Evolutionary conservation across 257 asterid species (phyloP).

Genomic region (Solanum sitiens): DNA sequence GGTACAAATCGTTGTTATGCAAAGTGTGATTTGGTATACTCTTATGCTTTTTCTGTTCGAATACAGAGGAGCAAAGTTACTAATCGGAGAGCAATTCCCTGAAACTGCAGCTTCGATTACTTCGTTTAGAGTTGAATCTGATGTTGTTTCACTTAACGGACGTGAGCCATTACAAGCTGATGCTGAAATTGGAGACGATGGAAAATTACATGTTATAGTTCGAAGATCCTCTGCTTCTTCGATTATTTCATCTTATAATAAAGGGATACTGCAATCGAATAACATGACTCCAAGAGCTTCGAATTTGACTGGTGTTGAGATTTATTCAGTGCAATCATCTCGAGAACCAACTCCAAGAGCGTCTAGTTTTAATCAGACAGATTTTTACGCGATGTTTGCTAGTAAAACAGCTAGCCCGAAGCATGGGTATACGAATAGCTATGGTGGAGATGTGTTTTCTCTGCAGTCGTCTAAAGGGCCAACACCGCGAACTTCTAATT

Average conservation of each 20-base stretch:
- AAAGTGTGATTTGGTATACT: slow-evolving; percentile 81
- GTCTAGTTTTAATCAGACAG: slow-evolving; percentile 75
- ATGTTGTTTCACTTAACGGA: slow-evolving; percentile 75
- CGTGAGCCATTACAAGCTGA: slow-evolving; percentile 77
- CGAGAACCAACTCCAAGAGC: slow-evolving; percentile 84
- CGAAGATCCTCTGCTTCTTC: slow-evolving; percentile 54
- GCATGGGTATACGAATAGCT: slow-evolving; percentile 58
- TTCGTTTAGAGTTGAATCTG: slow-evolving; percentile 72
- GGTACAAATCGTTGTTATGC: slow-evolving; percentile 94
- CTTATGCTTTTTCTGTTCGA: slow-evolving; percentile 78
- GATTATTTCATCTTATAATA: slow-evolving; percentile 36
- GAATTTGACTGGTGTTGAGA: slow-evolving; percentile 78
- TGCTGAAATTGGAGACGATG: slow-evolving; percentile 83
- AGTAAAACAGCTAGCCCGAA: slow-evolving; percentile 76
- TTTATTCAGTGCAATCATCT: slow-evolving; percentile 79
- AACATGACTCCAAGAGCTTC: slow-evolving; percentile 75
- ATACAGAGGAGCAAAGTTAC: slow-evolving; percentile 64
- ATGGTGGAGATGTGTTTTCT: slow-evolving; percentile 53
- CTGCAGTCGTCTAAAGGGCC: slow-evolving; percentile 73
- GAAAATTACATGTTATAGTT: slow-evolving; percentile 77
- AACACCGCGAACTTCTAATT: slow-evolving; percentile 77
- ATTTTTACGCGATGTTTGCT: slow-evolving; percentile 76
- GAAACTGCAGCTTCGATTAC: slow-evolving; percentile 81
- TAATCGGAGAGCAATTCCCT: slow-evolving; percentile 74
- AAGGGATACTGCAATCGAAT: slow-evolving; percentile 23